Evolutionary conservation across 2,329 filamentous ascomycete genomes (phyloP).

Genomic region (Beauveria medogensis): DNA sequence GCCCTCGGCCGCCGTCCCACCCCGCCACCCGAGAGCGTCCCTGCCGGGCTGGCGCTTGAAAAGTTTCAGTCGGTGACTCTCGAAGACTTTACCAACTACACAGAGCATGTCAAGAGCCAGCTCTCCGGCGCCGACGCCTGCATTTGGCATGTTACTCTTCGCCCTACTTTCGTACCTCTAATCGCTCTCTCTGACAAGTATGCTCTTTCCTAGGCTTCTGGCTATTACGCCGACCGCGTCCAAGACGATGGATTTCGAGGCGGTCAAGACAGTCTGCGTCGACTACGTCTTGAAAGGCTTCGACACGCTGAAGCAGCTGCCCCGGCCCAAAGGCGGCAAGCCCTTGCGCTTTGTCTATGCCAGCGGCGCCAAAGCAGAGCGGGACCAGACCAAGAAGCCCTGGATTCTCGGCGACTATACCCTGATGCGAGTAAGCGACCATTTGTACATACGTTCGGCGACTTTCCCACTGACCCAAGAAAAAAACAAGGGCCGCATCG

Average conservation of each 20-base stretch:
- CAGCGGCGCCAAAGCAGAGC: slow-evolving; percentile 35
- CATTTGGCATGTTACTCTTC: slow-evolving; percentile 27
- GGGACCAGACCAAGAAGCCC: slow-evolving; percentile 37
- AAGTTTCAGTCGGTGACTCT: slow-evolving; percentile 34
- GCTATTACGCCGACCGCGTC: slow-evolving; percentile 32
- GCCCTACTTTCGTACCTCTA: too few relatives aligned
- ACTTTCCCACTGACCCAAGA: neutral
- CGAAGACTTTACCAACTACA: slow-evolving; percentile 32
- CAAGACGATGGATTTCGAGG: slow-evolving; percentile 22
- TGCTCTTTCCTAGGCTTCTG: slow-evolving; percentile 25
- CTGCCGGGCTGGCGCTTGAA: slow-evolving; percentile 17
- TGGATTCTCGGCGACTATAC: slow-evolving; percentile 32
- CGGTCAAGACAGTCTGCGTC: slow-evolving; percentile 32
- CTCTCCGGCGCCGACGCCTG: slow-evolving; percentile 34
- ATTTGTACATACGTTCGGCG: neutral
- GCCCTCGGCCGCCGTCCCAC: slow-evolving; percentile 32
- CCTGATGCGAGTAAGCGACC: slow-evolving; percentile 35
- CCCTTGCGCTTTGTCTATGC: slow-evolving; percentile 42
- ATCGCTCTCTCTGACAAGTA: neutral
- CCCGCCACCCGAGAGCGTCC: slow-evolving; percentile 16
- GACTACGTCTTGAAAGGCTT: slow-evolving; percentile 24
- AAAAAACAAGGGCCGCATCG: slow-evolving; percentile 35
- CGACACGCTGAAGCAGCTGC: slow-evolving; percentile 26
- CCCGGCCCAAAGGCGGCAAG: slow-evolving; percentile 14
- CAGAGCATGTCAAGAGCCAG: slow-evolving; percentile 30